phyloP scores from a whole-genome alignment of 208 protist species.

The Acanthamoeba triangularis region DNA sequence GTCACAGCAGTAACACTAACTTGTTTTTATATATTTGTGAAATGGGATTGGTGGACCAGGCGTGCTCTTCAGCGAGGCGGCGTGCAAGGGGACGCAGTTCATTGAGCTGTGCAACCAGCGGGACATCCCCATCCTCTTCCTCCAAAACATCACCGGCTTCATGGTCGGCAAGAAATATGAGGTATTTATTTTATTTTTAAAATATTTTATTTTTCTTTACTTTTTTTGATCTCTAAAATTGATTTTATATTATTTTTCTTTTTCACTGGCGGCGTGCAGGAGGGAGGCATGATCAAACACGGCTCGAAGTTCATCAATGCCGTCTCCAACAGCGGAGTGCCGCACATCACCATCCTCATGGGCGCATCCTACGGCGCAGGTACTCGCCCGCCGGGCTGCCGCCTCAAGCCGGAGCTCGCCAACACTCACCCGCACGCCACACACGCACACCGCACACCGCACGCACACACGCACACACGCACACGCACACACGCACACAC shows the following conservation, averaged over 20 bases:
- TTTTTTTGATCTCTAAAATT: too few relatives aligned
- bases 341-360: conserved; percentile 97
- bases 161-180: conserved; percentile 91
- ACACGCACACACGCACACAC: neutral
- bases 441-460: too few relatives aligned
- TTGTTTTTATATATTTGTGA: too few relatives aligned
- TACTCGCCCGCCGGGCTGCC: neutral
- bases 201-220: too few relatives aligned
- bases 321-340: conserved; percentile 95
- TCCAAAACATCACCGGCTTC: conserved; percentile 98
- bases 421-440: too few relatives aligned
- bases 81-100: conserved; percentile 66
- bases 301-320: conserved; percentile 97
- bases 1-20: too few relatives aligned
- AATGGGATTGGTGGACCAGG: neutral
- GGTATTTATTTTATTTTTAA: neutral
- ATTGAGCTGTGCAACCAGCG: conserved; percentile 97
- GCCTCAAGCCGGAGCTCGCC: neutral
- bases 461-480: too few relatives aligned
- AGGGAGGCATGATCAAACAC: conserved; percentile 97
- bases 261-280: conserved; percentile 84
- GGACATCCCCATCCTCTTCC: conserved; percentile 96
- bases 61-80: conserved; percentile 52
- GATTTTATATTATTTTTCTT: neutral
- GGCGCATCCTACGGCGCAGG: conserved; percentile 98